phyloP scores from a whole-genome alignment of 2,329 filamentous ascomycete genomes.

The Xylariomycetidae sp. region DNA sequence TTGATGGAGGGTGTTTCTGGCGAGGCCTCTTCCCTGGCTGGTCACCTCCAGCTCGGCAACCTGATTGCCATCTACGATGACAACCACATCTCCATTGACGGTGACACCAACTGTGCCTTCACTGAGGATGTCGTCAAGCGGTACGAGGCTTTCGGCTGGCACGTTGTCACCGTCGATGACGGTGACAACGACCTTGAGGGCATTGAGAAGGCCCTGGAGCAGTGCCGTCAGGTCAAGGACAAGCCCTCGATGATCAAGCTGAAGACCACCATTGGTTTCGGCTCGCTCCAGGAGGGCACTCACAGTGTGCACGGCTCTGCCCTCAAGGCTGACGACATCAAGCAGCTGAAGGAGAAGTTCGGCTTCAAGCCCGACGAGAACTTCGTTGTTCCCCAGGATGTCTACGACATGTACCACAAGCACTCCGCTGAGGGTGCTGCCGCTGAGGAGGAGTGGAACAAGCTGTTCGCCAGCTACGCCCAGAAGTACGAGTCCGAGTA shows the following conservation, averaged over 20 bases:
- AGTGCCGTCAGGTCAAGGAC: constrained; percentile 81
- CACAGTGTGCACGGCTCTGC: constrained; percentile 94
- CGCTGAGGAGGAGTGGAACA: constrained; percentile 90
- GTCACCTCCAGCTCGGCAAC: constrained; percentile 96
- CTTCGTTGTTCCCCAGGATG: constrained; percentile 89
- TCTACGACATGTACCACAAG: constrained; percentile 87
- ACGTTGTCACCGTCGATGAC: constrained; percentile 75
- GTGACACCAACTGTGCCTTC: constrained; percentile 92
- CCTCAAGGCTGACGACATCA: constrained; percentile 89
- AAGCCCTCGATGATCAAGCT: constrained; percentile 98
- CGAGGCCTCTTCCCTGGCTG: constrained; percentile 87
- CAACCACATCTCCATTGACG: constrained; percentile 95
- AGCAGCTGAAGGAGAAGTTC: constrained; percentile 90
- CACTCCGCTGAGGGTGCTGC: constrained; percentile 80
- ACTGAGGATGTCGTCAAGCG: constrained; percentile 94
- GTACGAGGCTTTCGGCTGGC: constrained; percentile 97
- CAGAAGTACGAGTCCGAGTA: constrained; percentile 71
- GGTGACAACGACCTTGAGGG: constrained; percentile 82
- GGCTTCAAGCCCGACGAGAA: constrained; percentile 92
- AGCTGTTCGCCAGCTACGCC: constrained; percentile 82
- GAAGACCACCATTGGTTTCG: constrained; percentile 94
- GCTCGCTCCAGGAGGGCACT: constrained; percentile 88
- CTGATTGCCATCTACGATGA: constrained; percentile 96
- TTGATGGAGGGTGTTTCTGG: constrained; percentile 96
- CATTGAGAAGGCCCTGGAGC: constrained; percentile 83